Base-by-base conservation (phyloP, 2,329 filamentous ascomycete species). In the Septoria petroselini region DNA sequence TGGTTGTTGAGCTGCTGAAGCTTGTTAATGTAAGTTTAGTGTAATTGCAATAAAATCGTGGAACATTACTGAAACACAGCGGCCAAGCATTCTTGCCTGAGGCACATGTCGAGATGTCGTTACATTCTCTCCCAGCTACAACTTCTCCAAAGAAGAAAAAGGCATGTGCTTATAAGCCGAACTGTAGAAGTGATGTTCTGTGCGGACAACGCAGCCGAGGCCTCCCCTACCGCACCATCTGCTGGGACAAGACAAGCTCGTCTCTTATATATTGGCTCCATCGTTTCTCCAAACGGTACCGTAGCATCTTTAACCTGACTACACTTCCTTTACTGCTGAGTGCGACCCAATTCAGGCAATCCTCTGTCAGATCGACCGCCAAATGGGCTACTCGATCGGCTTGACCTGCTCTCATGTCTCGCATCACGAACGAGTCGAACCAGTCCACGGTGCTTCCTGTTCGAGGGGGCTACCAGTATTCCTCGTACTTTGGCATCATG, bases 261-360 rank as follows among this genome's bases (percentile, higher is more conserved):
- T n/a, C n/a, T n/a, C n/a, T n/a, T n/a, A n/a, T n/a, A n/a, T n/a
- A 50, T 50, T 50, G 41, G 41, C 34, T 39, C 18, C 35, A 23
- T 50, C 48, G 48, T 50, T 50, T 42, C 40, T 31, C n/a, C n/a
- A 30, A 17, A 38, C 18, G 33, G 34, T n/a, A 40, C 31, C 18
- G 27, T 42, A 21, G 27, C 23, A 49, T 18, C 31, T 41, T 39
- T 43, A 39, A 49, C 19, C n/a, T 49, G 46, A 49, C 46, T 23
- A 38, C 39, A 38, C 31, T 31, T 18, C 18, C 30, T 9, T 34
- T 33, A 34, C 19, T 41, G 29, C 19, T 12, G n/a, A 19, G 33
- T 35, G 17, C 17, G 14, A 18, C 18, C 7, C 37, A 31, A n/a
- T 31, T 34, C 11, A 4, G 30, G 21, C 27, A 18, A 15, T 42